Evolutionary conservation across 352 stramenopile genomes (phyloP), one percentile per base, ranked within the genome.

Genomic region (Hyaloperonospora brassicae): DNA sequence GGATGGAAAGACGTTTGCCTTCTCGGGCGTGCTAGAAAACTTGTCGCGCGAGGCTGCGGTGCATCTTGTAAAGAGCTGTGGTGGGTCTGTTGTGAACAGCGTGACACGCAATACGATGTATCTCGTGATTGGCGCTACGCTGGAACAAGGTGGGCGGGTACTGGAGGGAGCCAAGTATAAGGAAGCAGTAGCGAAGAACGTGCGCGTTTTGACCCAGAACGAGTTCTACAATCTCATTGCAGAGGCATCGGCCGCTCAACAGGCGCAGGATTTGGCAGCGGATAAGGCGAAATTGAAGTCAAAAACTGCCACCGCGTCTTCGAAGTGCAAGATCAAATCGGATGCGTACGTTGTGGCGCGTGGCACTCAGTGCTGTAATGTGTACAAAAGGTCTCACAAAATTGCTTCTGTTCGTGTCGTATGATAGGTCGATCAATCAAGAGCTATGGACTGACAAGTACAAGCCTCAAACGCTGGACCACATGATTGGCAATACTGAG

Each of bases 381-480:
- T 27, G 48, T 40, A 8, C 59, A 24, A 38, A 45, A 42, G 13
- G 21, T 52, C 38, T 11, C 58, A 24, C 27, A 38, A 45, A 42
- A 44, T 44, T 55, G 4, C 35, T 44, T 17, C 49, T 49, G 24
- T 42, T 45, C 41, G 17, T 55, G 9, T 47, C 42, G n/a, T 46
- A 30, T 13, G 23, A 24, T 57, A 74, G 67, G 46, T 79, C 68
- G 24, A 62, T 73, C 36, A 76, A 74, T 40, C 67, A 80, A 14
- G 72, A 79, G 52, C 66, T 98, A 14, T 99, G 96, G 96, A 95
- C 92, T 3, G 96, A 99, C 70, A 98, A 97, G 68, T 97, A 98
- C 82, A 95, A 95, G 61, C 96, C 95, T 0, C 94, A 91, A 63
- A 77, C 43, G 3, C 80, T 93, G 31, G 62, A 82, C 8, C 79